Conservation (phyloP, 306 rosid species). For the Acacia confusa region DNA sequence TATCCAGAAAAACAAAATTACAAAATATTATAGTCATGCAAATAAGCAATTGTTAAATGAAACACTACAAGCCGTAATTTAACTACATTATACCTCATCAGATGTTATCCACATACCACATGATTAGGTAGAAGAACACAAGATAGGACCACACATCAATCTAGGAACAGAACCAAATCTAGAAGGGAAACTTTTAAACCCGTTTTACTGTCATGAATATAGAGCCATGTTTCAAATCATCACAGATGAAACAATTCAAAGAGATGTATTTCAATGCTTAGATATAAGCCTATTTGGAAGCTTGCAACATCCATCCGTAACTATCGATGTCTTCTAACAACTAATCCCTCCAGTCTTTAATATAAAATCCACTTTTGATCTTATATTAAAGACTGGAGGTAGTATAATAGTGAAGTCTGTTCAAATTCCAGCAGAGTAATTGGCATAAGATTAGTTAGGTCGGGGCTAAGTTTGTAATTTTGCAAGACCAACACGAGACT, state of each 20-base stretch:
- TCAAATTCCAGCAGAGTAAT: background rate
- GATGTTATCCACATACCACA: background rate
- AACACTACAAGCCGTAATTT: background rate
- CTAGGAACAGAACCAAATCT: background rate
- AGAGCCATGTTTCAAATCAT: slow-evolving; percentile 4
- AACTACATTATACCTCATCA: background rate
- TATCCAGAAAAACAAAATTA: background rate
- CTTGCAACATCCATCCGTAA: background rate
- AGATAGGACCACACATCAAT: background rate
- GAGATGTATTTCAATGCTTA: background rate
- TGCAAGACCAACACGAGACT: background rate
- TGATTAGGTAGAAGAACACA: slow-evolving; percentile 14
- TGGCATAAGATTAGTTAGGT: background rate
- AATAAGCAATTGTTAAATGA: background rate
- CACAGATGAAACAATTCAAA: background rate
- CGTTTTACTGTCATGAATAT: background rate
- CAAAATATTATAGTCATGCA: background rate
- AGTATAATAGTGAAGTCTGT: background rate
- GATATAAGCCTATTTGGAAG: background rate
- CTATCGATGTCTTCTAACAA: background rate
- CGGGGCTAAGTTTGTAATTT: background rate
- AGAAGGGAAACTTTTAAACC: background rate
- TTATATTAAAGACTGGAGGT: too few relatives aligned
- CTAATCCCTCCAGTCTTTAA: too few relatives aligned
- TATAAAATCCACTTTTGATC: too few relatives aligned